A percentile compares a stretch with the other conserved stretches of the same genome.
Evolutionary conservation across 2,329 filamentous ascomycete genomes (phyloP).

Genomic region (Xylaria polymorpha): DNA sequence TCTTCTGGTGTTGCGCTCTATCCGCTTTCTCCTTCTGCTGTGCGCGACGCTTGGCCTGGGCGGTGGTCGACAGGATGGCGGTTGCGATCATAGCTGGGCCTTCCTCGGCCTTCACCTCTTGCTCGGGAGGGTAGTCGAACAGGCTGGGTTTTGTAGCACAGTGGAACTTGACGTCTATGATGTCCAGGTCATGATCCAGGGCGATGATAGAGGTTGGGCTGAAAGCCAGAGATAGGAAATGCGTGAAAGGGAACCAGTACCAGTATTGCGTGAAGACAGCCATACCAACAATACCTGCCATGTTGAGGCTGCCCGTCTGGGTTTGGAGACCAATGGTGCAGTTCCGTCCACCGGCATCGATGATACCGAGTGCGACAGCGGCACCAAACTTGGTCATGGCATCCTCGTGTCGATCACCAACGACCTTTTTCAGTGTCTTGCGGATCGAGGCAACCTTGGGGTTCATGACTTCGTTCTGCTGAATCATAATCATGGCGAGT

Average conservation of each 20-base stretch:
- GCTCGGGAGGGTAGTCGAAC: constrained; percentile 97
- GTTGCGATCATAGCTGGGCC: constrained; percentile 94
- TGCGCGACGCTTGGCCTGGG: constrained; percentile 93
- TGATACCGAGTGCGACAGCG: constrained; percentile 92
- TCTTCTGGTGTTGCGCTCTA: constrained; percentile 83
- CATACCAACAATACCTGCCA: constrained; percentile 97
- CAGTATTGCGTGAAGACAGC: constrained; percentile 99
- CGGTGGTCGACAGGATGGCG: constrained; percentile 94
- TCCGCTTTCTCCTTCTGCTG: constrained; percentile 82
- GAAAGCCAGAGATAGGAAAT: constrained; percentile 96
- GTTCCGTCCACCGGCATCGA: constrained; percentile 96
- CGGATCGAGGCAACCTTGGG: constrained; percentile 92
- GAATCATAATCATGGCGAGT: constrained; percentile 98
- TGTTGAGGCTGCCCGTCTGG: constrained; percentile 97
- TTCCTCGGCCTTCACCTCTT: constrained; percentile 94
- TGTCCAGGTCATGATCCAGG: constrained; percentile 91
- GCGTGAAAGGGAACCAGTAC: constrained; percentile 99
- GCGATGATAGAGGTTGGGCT: constrained; percentile 97
- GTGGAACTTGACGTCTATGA: constrained; percentile 94
- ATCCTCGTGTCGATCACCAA: constrained; percentile 95
- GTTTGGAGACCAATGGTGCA: constrained; percentile 98
- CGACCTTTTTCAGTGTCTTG: constrained; percentile 93
- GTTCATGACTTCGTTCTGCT: constrained; percentile 99
- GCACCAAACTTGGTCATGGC: constrained; percentile 99
- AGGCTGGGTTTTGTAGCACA: constrained; percentile 93